Evolutionary conservation across 495 filamentous ascomycete species (phyloP).

Genomic region (Pyrenula massariospora): DNA sequence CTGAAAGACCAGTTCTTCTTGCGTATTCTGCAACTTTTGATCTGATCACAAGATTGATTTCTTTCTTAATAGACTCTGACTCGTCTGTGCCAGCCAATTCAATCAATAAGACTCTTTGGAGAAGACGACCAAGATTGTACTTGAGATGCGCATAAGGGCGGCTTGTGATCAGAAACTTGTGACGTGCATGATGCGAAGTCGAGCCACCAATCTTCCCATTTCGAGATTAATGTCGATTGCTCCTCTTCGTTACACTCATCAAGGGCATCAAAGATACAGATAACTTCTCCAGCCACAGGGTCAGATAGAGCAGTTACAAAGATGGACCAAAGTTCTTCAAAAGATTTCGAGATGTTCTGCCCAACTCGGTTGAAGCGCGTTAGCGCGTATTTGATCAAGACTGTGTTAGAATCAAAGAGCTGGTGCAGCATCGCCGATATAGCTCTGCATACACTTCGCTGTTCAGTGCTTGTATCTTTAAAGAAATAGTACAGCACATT

Average conservation of each 20-base stretch:
- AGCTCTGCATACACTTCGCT: conserved; percentile 15
- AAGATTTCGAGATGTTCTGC: conserved; percentile 19
- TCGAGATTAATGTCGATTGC: conserved; percentile 8
- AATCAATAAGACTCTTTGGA: conserved; percentile 15
- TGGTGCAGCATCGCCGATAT: conserved; percentile 14
- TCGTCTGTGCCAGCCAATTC: conserved; percentile 25
- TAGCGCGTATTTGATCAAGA: conserved; percentile 10
- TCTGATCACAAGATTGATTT: conserved; percentile 31
- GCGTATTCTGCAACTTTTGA: conserved; percentile 14
- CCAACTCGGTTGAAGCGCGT: conserved; percentile 12
- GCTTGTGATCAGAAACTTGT: conserved; percentile 39
- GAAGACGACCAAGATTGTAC: conserved; percentile 14
- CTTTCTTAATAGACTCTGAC: conserved; percentile 22
- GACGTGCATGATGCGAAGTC: conserved; percentile 2
- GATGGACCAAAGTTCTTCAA: conserved; percentile 28
- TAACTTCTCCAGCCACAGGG: conserved; percentile 26
- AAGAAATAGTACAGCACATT: conserved; percentile 36
- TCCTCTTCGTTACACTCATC: conserved; percentile 18
- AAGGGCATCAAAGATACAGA: conserved; percentile 39
- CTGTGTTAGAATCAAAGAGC: conserved; percentile 5
- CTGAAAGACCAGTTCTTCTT: conserved; percentile 7
- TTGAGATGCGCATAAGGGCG: conserved; percentile 31
- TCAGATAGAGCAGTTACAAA: conserved; percentile 19
- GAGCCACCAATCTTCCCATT: conserved; percentile 8
- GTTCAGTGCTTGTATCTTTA: conserved; percentile 32